phyloP scores from a whole-genome alignment of 768 basidiomycete genomes.

The Tylopilus plumbeoviolaceoides region DNA sequence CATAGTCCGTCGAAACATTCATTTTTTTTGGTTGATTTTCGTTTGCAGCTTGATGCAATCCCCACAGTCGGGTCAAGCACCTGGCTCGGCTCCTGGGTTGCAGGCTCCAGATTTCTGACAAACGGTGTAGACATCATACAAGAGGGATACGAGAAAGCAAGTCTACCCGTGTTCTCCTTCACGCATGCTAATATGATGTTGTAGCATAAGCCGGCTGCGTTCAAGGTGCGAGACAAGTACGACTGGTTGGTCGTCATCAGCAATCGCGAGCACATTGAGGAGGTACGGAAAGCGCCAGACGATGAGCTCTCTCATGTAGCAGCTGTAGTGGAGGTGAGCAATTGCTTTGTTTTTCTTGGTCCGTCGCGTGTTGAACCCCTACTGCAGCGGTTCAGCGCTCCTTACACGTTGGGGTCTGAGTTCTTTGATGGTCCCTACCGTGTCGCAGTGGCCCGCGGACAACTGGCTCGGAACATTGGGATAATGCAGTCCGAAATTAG shows the following conservation, averaged over 20 bases:
- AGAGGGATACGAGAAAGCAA: slow-evolving; percentile 30
- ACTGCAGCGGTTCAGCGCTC: slow-evolving; percentile 21
- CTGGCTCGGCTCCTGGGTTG: slow-evolving; percentile 23
- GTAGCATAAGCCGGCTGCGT: slow-evolving; percentile 26
- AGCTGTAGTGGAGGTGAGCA: slow-evolving; percentile 32
- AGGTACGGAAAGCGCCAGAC: slow-evolving; percentile 38
- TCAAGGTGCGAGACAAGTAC: slow-evolving; percentile 25
- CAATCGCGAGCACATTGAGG: slow-evolving; percentile 32
- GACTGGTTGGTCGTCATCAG: slow-evolving; percentile 13
- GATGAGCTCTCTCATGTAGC: slow-evolving; percentile 34
- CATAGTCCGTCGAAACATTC: not conserved
- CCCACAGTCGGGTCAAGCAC: slow-evolving; percentile 27
- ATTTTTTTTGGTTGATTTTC: not conserved
- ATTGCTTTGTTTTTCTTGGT: not conserved
- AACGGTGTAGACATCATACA: slow-evolving; percentile 21
- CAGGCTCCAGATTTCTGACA: slow-evolving; percentile 11
- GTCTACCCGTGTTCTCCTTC: not conserved
- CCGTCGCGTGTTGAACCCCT: not conserved
- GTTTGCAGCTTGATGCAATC: slow-evolving; percentile 21
- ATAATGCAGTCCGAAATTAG: not conserved
- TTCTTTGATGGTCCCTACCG: slow-evolving; percentile 19
- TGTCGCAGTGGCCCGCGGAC: slow-evolving; percentile 21
- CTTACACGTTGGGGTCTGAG: slow-evolving; percentile 33
- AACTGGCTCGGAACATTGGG: not conserved
- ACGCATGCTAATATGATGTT: not conserved